Evolutionary conservation across 805 yeast species (phyloP), one percentile per base, ranked within the genome.

Genomic region (Sungouiozyma intestinalis): DNA sequence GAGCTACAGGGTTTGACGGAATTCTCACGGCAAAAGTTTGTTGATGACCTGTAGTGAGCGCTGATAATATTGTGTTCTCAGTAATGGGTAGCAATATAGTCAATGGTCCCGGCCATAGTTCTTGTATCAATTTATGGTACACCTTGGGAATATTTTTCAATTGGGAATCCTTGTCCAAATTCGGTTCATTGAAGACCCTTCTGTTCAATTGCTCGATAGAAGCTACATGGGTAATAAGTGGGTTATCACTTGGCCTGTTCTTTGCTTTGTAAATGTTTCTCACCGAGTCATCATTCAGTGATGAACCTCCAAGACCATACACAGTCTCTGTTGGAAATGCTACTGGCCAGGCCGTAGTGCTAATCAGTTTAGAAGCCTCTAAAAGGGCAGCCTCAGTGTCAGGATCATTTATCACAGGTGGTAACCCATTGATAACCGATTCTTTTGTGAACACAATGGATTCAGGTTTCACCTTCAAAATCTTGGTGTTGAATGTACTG

Each of bases 311-410:
- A 1, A 92, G 69, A 0, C 98, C 98, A 60, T 92, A 92, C 0
- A 92, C 98, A 0, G 98, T 92, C 57, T 92, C 98, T 0, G 98
- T 85, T 2, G 98, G 98, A 53, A 92, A 88, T 0, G 90, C 97
- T 13, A 92, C 87, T 0, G 81, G 86, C 20, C 77, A 67, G 33
- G 71, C 57, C 0, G 80, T 65, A 2, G 62, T 60, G 15, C 65
- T 59, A 3, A 87, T 60, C 3, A 78, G 62, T 2, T 64, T 51
- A 0, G 86, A 79, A 4, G 96, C 97, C 16, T 62, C 62, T 9
- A 60, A 40, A 2, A 87, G 62, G 45, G 74, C 74, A 9, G 51
- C 43, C 44, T 66, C 62, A 0, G 94, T 79, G 20, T 58, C 58
- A n/a, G 66, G 52, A 52, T 81, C 85, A 1, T 68, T 51, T 16